Evolutionary conservation across 345 rosid species (phyloP), one percentile per base, ranked within the genome.

Genomic region (Boechera divaricarpa): DNA sequence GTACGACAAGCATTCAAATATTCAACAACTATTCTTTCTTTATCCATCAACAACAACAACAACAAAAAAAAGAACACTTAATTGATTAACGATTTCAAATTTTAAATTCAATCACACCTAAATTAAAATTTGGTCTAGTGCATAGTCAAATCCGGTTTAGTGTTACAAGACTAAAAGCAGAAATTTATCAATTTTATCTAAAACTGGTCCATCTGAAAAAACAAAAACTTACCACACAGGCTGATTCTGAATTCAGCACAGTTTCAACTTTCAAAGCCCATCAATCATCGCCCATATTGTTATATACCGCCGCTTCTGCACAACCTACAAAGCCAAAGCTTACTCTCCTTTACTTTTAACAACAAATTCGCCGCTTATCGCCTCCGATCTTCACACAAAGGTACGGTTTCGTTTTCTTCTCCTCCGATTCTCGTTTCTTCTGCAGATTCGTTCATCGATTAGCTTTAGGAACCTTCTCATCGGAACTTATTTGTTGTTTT

Each of bases 321-420:
- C 71, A 70, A 70, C 75, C 80, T 77, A 77, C 80, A 44, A 12
- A 69, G 65, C 75, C 51, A 42, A 28, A 44, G 35, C 47, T 51
- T 33, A 18, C 62, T 24, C 64, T 72, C 64, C 61, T 47, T 66
- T 11, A 29, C 32, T 53, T 52, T 42, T 24, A 59, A 18, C 74
- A 61, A 4, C 74, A 69, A 61, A 51, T 54, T 54, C 75, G 80
- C 76, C 72, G 76, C 80, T 63, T 63, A 77, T 77, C 80, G 35
- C 59, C 66, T 70, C 76, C 80, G 71, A 70, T 77, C 72, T 54
- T 24, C 32, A 57, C 47, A 15, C 28, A 5, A 7, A 48, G 76
- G 76, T 77, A 70, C 67, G 38, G 12, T 70, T 70, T 61, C 74
- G 2, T 60, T 31, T 18, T 49, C 73, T 7, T 44, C 21, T 33